A percentile compares a stretch with the other conserved stretches of the same genome.
Evolutionary conservation across 2,329 filamentous ascomycete genomes (phyloP).

Genomic region (Colletotrichum sp.): DNA sequence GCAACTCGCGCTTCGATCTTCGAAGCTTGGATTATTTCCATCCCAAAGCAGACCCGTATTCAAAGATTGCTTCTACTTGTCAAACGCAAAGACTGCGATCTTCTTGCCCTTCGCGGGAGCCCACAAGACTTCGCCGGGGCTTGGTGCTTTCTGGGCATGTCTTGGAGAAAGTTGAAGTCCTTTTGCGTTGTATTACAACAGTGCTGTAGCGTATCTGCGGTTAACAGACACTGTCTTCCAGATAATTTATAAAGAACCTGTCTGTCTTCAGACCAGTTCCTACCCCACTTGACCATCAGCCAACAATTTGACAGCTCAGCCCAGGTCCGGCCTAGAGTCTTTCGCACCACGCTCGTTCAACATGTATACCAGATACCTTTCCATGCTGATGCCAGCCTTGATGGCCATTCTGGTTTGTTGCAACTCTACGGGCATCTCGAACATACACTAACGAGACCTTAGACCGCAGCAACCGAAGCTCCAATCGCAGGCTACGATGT

Average conservation of each 20-base stretch:
- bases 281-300: background rate
- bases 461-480: background rate
- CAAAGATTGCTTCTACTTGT: background rate
- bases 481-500: background rate
- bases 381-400: background rate
- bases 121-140: background rate
- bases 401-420: background rate
- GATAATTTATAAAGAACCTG: background rate
- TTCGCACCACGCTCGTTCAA: background rate
- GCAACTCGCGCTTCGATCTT: background rate
- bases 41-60: background rate
- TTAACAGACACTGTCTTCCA: rapidly evolving
- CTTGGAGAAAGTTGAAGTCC: background rate
- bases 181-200: background rate
- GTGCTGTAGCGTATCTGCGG: background rate
- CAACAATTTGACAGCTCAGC: background rate
- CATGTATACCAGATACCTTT: background rate
- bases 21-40: background rate
- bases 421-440: rapidly evolving
- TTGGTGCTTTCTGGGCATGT: background rate
- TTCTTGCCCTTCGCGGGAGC: background rate
- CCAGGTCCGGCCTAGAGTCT: background rate
- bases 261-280: background rate
- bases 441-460: background rate
- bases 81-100: background rate